phyloP scores from a whole-genome alignment of 1,284 basidiomycete species.

The Phellopilus nigrolimitatus region DNA sequence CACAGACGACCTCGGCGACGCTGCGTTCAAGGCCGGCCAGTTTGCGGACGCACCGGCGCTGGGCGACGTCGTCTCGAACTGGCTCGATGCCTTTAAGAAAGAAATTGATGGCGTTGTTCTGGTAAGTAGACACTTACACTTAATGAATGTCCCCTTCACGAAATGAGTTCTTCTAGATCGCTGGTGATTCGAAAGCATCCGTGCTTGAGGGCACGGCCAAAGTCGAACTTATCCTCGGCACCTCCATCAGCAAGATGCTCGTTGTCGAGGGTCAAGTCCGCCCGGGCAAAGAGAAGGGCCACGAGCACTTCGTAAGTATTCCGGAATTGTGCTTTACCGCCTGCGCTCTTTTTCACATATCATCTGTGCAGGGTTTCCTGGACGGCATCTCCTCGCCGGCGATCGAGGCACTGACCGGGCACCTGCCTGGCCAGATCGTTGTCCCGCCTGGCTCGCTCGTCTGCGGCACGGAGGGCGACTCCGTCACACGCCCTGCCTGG shows the following conservation, averaged over 20 bases:
- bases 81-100: constrained; percentile 33
- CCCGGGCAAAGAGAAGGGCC: constrained; percentile 32
- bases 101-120: constrained; percentile 36
- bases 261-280: constrained; percentile 31
- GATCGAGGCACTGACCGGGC: constrained; percentile 36
- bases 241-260: constrained; percentile 30
- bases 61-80: constrained; percentile 28
- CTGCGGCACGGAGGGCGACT: constrained; percentile 35
- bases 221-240: constrained; percentile 26
- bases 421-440: constrained; percentile 36
- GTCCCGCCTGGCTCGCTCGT: constrained; percentile 37
- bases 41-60: constrained; percentile 27
- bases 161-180: constrained; percentile 25
- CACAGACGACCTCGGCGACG: constrained; percentile 32
- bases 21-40: constrained; percentile 32
- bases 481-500: constrained; percentile 38
- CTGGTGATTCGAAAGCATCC: constrained; percentile 29
- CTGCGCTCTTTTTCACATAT: not conserved
- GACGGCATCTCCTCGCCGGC: constrained; percentile 45
- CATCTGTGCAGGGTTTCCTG: constrained; percentile 33
- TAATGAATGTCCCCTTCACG: not conserved
- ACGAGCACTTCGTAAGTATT: constrained; percentile 31
- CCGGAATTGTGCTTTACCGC: too few relatives aligned
- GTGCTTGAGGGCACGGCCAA: constrained; percentile 24
- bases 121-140: constrained; percentile 3